phyloP scores from a whole-genome alignment of 345 rosid genomes.

The Salix udensis region DNA sequence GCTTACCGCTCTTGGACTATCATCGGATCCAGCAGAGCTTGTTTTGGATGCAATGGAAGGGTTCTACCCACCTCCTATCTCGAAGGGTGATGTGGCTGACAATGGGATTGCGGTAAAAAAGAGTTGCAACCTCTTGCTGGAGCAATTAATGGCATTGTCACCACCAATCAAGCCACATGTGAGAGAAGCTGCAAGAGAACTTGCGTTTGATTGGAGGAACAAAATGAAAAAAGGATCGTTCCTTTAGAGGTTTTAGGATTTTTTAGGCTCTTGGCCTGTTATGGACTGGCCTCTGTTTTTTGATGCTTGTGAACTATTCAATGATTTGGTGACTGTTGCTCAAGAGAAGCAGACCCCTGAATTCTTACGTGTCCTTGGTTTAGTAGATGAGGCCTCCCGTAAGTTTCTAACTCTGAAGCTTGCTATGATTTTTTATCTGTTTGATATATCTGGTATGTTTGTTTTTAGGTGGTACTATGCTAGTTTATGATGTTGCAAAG shows the following conservation, averaged over 20 bases:
- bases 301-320: conserved; percentile 26
- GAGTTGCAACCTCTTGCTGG: conserved; percentile 46
- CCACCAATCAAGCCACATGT: conserved; percentile 30
- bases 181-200: conserved; percentile 34
- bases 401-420: not conserved
- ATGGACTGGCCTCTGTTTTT: conserved; percentile 29
- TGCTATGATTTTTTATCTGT: not conserved
- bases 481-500: too few relatives aligned
- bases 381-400: conserved; percentile 32
- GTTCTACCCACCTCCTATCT: conserved; percentile 36
- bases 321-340: conserved; percentile 26
- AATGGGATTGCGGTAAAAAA: conserved; percentile 32
- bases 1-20: conserved; percentile 18
- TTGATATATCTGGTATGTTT: too few relatives aligned
- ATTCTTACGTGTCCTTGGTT: conserved; percentile 30
- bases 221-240: conserved; percentile 24
- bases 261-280: conserved; percentile 44
- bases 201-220: conserved; percentile 29
- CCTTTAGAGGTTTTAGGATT: conserved; percentile 30
- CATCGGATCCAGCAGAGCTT: conserved; percentile 53
- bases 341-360: conserved; percentile 27
- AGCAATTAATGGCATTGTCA: conserved; percentile 40
- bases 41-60: conserved; percentile 54
- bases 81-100: conserved; percentile 18
- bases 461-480: not conserved